Evolutionary conservation across 345 rosid genomes (phyloP).

Genomic region (Corymbia maculata): DNA sequence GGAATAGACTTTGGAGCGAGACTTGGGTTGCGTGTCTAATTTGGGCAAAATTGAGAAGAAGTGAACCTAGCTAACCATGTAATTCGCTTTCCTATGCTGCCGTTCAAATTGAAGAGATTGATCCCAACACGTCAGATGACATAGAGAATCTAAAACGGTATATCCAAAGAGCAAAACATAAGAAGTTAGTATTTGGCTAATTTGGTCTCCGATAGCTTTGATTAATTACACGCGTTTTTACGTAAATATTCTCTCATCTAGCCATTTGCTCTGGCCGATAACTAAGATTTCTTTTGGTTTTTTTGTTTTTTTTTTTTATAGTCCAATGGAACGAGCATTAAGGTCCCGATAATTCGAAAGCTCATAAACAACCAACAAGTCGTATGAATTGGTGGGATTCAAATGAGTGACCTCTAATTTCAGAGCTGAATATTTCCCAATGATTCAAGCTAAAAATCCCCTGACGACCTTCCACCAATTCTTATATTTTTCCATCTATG

Average conservation of each 20-base stretch:
- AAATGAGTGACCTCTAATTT: background rate
- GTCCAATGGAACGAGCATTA: background rate
- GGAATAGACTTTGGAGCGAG: background rate
- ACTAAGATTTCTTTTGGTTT: background rate
- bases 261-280: background rate
- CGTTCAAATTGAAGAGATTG: background rate
- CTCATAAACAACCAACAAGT: background rate
- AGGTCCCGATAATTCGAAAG: background rate
- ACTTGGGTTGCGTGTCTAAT: background rate
- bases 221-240: background rate
- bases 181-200: background rate
- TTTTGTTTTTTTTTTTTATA: background rate
- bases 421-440: background rate
- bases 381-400: background rate
- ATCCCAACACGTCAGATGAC: background rate
- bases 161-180: background rate
- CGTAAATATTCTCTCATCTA: background rate
- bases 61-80: background rate
- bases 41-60: background rate
- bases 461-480: background rate
- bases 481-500: background rate
- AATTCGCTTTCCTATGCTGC: background rate
- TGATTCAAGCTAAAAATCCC: background rate
- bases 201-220: background rate
- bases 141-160: background rate